A percentile compares a stretch with the other conserved stretches of the same genome.
Conservation (phyloP, 257 asterid genomes). For the Rhazya stricta region DNA sequence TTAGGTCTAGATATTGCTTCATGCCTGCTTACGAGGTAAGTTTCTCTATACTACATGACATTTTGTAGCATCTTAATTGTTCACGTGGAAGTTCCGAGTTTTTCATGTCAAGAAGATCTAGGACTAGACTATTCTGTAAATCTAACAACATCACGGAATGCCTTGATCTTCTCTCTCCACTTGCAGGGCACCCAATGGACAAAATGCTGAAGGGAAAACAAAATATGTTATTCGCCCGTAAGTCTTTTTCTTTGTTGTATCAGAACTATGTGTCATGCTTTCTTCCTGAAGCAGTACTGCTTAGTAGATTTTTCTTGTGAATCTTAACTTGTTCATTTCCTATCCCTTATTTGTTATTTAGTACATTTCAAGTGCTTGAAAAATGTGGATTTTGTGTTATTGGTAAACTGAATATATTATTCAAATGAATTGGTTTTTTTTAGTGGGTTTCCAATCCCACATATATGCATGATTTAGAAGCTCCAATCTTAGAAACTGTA, state of each 20-base stretch:
- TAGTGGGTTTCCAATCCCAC: neutral
- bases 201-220: constrained; percentile 82
- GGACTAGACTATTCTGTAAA: constrained; percentile 5
- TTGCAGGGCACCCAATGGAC: constrained; percentile 76
- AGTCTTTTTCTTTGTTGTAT: constrained; percentile 29
- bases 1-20: constrained; percentile 95
- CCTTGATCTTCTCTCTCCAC: neutral
- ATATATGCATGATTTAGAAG: neutral
- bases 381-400: neutral
- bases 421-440: neutral
- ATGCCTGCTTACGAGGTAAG: constrained; percentile 78
- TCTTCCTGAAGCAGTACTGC: neutral
- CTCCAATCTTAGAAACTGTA: neutral
- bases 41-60: constrained; percentile 16
- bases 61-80: constrained; percentile 11
- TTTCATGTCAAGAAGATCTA: constrained; percentile 8
- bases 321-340: neutral
- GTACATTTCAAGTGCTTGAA: neutral
- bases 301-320: neutral
- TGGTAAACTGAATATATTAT: neutral
- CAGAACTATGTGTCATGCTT: constrained; percentile 2
- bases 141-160: constrained; percentile 5
- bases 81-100: constrained; percentile 5
- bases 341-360: neutral
- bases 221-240: constrained; percentile 93